Conservation (phyloP, 352 stramenopile species). For the Phytophthora citricola region DNA sequence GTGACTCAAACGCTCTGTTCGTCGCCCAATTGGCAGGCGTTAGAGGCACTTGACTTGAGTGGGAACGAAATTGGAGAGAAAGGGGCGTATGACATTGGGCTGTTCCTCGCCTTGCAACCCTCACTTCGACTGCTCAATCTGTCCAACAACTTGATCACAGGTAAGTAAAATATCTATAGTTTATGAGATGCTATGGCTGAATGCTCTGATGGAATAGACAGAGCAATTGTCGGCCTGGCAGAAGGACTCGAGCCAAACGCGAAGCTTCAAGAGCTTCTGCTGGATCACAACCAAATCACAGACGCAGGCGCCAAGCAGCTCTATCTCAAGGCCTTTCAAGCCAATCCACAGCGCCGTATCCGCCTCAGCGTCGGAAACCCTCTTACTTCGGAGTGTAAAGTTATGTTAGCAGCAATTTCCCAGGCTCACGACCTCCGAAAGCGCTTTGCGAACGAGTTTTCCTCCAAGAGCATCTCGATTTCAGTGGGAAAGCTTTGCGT, state of each 20-base stretch:
- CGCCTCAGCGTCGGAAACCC: constrained; percentile 46
- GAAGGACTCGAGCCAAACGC: constrained; percentile 54
- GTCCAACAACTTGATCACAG: constrained; percentile 56
- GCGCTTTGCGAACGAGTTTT: constrained; percentile 55
- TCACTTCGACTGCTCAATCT: constrained; percentile 55
- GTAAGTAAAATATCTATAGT: constrained; percentile 22
- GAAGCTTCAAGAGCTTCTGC: constrained; percentile 53
- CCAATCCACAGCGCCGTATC: constrained; percentile 54
- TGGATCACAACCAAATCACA: constrained; percentile 62
- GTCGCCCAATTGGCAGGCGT: constrained; percentile 33
- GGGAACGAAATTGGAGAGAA: constrained; percentile 53
- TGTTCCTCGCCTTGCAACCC: constrained; percentile 52
- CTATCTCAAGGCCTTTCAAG: constrained; percentile 55
- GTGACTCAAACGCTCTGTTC: constrained; percentile 25
- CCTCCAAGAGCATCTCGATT: constrained; percentile 41
- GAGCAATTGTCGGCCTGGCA: constrained; percentile 42
- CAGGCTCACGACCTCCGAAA: constrained; percentile 66
- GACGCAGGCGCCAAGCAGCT: constrained; percentile 52
- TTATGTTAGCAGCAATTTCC: constrained; percentile 58
- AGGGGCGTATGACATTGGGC: constrained; percentile 46
- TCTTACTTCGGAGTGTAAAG: constrained; percentile 54
- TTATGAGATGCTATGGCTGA: background rate
- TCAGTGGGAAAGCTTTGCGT: constrained; percentile 50
- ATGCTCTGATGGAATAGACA: constrained; percentile 32
- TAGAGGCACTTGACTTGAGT: constrained; percentile 65